Percentiles rank a stretch among this genome's conserved stretches.
phyloP scores from a whole-genome alignment of 331 rosid genomes.

The Quercus tomentella region DNA sequence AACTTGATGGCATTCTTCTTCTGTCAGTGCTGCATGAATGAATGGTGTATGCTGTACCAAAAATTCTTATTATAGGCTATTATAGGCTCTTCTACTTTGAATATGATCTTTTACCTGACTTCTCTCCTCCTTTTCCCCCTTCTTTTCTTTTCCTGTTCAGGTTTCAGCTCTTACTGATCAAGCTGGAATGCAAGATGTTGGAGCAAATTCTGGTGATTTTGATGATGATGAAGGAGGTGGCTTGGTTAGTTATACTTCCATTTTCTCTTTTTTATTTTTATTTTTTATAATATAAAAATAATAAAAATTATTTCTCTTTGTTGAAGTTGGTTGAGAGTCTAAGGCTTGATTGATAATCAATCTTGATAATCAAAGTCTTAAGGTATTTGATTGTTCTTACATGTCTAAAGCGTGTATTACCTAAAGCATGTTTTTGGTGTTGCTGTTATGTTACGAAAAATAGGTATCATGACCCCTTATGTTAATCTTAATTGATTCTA shows the following conservation, averaged over 20 bases:
- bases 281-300: background rate
- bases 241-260: slow-evolving; percentile 51
- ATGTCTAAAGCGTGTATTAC: no score
- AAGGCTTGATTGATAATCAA: background rate
- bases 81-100: slow-evolving; percentile 4
- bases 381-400: background rate
- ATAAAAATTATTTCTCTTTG: background rate
- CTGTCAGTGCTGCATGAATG: background rate
- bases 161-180: slow-evolving; percentile 91
- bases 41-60: background rate
- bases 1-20: slow-evolving; percentile 1
- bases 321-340: background rate
- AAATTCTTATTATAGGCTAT: background rate
- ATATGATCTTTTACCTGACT: background rate
- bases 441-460: background rate
- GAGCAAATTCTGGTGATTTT: slow-evolving; percentile 79
- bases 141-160: slow-evolving; percentile 35
- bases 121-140: background rate
- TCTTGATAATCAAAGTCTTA: background rate
- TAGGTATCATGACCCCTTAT: no score
- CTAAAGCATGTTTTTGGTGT: background rate
- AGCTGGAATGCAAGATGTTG: slow-evolving; percentile 70
- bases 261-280: background rate
- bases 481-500: no score
- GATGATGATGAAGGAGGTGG: slow-evolving; percentile 94